Evolutionary conservation across 495 filamentous ascomycete genomes (phyloP).

Genomic region (Penicillium daleae): DNA sequence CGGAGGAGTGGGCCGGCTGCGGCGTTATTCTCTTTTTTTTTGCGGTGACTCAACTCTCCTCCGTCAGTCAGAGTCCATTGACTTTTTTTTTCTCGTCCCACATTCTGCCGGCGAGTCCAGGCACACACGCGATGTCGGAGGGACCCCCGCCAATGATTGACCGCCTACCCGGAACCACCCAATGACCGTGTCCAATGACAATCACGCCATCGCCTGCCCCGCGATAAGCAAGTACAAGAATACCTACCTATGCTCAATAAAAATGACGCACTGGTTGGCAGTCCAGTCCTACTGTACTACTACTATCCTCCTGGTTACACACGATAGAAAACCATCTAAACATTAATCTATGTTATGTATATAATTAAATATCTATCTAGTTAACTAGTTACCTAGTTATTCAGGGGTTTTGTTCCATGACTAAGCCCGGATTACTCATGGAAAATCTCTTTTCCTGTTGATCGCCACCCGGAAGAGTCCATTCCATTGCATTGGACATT

Average conservation of each 20-base stretch:
- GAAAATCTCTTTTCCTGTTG: not conserved
- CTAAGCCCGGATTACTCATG: not conserved
- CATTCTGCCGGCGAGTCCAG: constrained; percentile 4
- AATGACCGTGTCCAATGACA: not conserved
- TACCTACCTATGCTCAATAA: too few relatives aligned
- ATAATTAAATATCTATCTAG: too few relatives aligned
- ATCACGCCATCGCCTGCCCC: constrained; percentile 22
- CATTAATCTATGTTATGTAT: not conserved
- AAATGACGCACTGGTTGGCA: not conserved
- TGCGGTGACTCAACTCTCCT: constrained; percentile 22
- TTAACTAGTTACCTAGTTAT: too few relatives aligned
- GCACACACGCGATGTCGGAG: constrained; percentile 27
- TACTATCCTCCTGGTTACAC: too few relatives aligned
- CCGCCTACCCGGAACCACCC: not conserved
- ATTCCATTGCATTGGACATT: not conserved
- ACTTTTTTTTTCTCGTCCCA: constrained; percentile 34
- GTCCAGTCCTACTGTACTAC: too few relatives aligned
- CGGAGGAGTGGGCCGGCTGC: constrained; percentile 37
- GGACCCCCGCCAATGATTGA: constrained; percentile 11
- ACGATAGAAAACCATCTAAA: too few relatives aligned
- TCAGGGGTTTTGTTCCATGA: not conserved
- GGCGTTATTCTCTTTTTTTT: constrained; percentile 20
- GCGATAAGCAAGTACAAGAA: constrained; percentile 9
- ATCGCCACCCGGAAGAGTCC: constrained; percentile 2
- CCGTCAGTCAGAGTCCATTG: too few relatives aligned